Base-by-base conservation (phyloP, 129 eudicot genomes). In the Cynara cardunculus region DNA sequence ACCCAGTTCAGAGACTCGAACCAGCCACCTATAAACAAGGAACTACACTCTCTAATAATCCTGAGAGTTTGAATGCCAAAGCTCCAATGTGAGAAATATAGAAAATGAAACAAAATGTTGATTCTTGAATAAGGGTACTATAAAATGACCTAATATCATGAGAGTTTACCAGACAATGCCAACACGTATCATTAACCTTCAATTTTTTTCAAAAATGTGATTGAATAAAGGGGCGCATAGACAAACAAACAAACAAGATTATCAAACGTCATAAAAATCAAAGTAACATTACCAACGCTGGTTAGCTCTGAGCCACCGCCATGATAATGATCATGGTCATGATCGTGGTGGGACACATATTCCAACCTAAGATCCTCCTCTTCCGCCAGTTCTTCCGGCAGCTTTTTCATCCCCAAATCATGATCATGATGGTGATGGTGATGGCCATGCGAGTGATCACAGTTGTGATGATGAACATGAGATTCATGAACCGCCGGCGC, bases 321-420 rank as follows among this genome's bases (percentile, higher is more conserved):
- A 71, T 87, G 75, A 68, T 84, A 84, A 19, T 77, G 70, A 11
- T 81, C 78, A 44, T 85, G 77, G 46, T 82, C 74, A 69, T 81
- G 80, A 37, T 80, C 27, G 16, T 80, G 70, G 31, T 82, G 82
- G 10, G 83, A 75, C 83, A 81, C 84, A 72, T 62, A 85, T 39
- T 92, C 91, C 69, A 88, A 19, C 73, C 81, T 81, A 77, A 95
- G 91, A 87, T 95, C 97, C 75, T 95, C 99, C 83, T 92, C 97
- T 75, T 95, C 99, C 6, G 97, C 97, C 85, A 95, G 72, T 74
- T 95, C 99, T 76, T 92, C 99, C 13, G 98, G 97, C 44, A 94
- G 84, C 84, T 83, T 84, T 71, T 81, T 88, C 67, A 34, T 71
- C 56, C 70, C 73, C 69, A 69, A 71, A 64, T 73, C 72, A 64